A percentile compares a stretch with the other conserved stretches of the same genome.
These are phyloP conservation scores for Chlamydomonas sp. DNA, from an alignment of 139 green algal genomes.

Conservation along the genomic window DNA sequence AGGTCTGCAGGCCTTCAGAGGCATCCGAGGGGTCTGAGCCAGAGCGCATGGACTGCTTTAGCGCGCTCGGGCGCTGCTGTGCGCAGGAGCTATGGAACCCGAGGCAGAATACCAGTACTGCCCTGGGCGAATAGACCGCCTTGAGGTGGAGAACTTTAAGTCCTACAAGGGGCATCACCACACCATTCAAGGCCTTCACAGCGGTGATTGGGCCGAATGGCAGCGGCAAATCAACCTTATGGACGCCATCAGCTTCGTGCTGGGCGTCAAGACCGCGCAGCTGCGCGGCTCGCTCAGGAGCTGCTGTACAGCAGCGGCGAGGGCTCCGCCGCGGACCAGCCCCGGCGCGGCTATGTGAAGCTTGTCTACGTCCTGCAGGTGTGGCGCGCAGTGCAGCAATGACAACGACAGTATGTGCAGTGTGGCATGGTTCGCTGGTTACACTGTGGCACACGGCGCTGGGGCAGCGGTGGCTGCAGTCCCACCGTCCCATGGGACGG, in stretches of 20 bases:
- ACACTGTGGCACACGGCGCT: too few species aligned
- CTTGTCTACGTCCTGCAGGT: constrained; percentile 75
- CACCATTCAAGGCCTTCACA: constrained; percentile 95
- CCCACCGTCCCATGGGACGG: too few species aligned
- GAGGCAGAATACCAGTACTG: neutral
- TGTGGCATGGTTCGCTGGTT: too few species aligned
- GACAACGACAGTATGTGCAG: too few species aligned
- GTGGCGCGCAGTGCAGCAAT: neutral
- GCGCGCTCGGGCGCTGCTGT: too few species aligned
- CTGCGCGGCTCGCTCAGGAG: constrained; percentile 89
- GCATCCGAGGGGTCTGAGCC: too few species aligned
- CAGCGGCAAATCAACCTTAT: constrained; percentile 98
- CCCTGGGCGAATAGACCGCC: constrained; percentile 54
- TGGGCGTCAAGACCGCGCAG: constrained; percentile 86
- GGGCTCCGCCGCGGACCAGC: constrained; percentile 20
- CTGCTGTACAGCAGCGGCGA: constrained; percentile 89
- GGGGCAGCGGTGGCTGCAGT: too few species aligned
- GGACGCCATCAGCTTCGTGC: constrained; percentile 99
- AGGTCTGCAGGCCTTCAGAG: too few species aligned
- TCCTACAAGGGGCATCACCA: constrained; percentile 85
- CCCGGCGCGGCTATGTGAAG: constrained; percentile 73
- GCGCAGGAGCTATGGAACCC: neutral
- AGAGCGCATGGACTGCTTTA: too few species aligned
- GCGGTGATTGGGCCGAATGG: constrained; percentile 95
- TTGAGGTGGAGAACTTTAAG: constrained; percentile 97